Evolutionary conservation across 2,329 filamentous ascomycete species (phyloP), one percentile per base, ranked within the genome.

Genomic region (Orbilia quercus): DNA sequence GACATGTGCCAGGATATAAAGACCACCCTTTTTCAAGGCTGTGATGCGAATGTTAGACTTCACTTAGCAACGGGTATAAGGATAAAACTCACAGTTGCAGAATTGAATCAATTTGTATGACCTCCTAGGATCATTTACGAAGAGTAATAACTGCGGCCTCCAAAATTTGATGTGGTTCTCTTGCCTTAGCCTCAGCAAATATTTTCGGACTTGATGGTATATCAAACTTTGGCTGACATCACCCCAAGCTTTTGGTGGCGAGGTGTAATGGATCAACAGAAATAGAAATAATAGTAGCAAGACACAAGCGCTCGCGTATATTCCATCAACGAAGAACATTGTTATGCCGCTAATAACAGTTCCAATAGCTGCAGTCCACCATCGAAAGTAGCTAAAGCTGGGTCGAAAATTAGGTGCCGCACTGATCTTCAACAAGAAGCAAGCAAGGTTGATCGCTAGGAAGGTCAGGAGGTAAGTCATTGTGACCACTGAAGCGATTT

Each of bases 391-490:
- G 78, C 91, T 90, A 80, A 96, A 96, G 0, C 90, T 91, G 0
- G 92, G 92, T 22, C 92, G 85, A 77, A 96, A 96, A 79, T 96
- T 96, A 2, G 92, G 92, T 0, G 92, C 92, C 0, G 92, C 94
- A 0, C 91, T 90, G 65, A 96, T 89, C 79, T 94, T 94, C 63
- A 96, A 84, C 1, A 96, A 82, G 77, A 96, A 96, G 76, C 91
- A 96, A 5, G 92, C 92, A 7, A 96, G 81, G 75, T 96, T 96
- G 81, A 91, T 95, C 42, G 94, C 90, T 55, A 96, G 86, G 78
- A 96, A 96, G 0, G 92, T 96, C 89, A 96, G 94, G 78, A 95
- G 87, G 79, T 95, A 96, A 14, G 91, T 90, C 90, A 96, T 96
- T 1, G 92, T 94, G 48, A 96, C 91, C 66, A 96, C 88, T 0